phyloP scores from a whole-genome alignment of 352 stramenopile species.

The Phytophthora ramorum region DNA sequence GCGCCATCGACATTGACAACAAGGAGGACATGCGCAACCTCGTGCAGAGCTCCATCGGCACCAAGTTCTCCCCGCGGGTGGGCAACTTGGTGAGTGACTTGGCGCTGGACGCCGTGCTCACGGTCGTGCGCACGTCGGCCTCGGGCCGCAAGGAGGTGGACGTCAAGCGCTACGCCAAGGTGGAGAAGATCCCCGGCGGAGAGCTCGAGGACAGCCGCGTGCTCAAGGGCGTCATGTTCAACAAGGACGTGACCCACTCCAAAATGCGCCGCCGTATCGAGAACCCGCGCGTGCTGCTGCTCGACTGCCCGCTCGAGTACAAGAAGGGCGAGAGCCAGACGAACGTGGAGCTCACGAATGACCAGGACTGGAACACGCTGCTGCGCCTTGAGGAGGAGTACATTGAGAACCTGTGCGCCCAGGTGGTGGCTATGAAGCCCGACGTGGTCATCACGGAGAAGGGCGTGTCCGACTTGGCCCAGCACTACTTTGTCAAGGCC shows the following conservation, averaged over 20 bases:
- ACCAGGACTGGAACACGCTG: conserved; percentile 98
- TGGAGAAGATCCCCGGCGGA: conserved; percentile 99
- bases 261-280: conserved; percentile 99
- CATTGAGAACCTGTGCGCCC: conserved; percentile 99
- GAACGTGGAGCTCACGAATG: conserved; percentile 99
- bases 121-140: conserved; percentile 91
- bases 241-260: conserved; percentile 99
- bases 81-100: conserved; percentile 98
- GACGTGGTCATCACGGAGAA: conserved; percentile 99
- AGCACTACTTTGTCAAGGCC: conserved; percentile 99
- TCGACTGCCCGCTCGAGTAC: conserved; percentile 99
- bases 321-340: conserved; percentile 99
- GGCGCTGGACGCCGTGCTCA: conserved; percentile 97
- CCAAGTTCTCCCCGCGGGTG: conserved; percentile 98
- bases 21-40: conserved; percentile 95
- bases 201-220: conserved; percentile 96
- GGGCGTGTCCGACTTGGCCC: conserved; percentile 98
- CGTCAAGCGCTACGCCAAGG: conserved; percentile 99
- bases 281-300: conserved; percentile 98
- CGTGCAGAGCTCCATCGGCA: conserved; percentile 97
- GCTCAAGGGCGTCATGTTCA: conserved; percentile 99
- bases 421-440: conserved; percentile 99
- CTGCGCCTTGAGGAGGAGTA: conserved; percentile 99
- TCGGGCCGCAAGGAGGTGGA: conserved; percentile 96
- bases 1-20: conserved; percentile 96